Conservation (phyloP, 768 basidiomycete species). For the Collybia mongolica region DNA sequence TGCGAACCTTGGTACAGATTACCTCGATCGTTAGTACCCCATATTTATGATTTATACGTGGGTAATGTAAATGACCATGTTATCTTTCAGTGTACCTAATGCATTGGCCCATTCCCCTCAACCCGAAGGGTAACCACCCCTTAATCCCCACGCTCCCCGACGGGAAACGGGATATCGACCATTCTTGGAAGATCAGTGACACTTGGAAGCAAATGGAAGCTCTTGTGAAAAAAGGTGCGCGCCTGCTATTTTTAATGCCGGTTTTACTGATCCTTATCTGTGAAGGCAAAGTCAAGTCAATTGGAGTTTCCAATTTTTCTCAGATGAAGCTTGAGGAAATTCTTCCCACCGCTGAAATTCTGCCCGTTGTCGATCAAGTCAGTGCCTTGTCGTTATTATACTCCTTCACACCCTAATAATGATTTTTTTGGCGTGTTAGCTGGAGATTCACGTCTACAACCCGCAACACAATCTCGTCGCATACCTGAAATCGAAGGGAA, state of each 20-base stretch:
- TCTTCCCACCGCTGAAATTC: slow-evolving; percentile 60
- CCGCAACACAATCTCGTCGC: slow-evolving; percentile 67
- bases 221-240: slow-evolving; percentile 57
- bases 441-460: slow-evolving; percentile 75
- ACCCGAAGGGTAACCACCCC: slow-evolving; percentile 65
- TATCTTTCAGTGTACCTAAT: slow-evolving; percentile 54
- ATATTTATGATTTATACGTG: slow-evolving; percentile 13
- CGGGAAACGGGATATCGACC: slow-evolving; percentile 66
- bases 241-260: not conserved
- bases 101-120: slow-evolving; percentile 82
- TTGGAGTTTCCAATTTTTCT: slow-evolving; percentile 80
- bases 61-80: slow-evolving; percentile 8
- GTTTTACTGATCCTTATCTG: slow-evolving; percentile 7
- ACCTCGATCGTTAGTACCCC: slow-evolving; percentile 68
- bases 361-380: slow-evolving; percentile 76
- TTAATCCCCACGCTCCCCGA: slow-evolving; percentile 57
- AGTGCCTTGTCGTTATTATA: not conserved
- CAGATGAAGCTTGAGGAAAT: slow-evolving; percentile 67
- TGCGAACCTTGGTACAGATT: slow-evolving; percentile 76
- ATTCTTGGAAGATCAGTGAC: slow-evolving; percentile 62
- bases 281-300: slow-evolving; percentile 61
- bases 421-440: slow-evolving; percentile 28
- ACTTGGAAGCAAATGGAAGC: slow-evolving; percentile 89
- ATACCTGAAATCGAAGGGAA: slow-evolving; percentile 64
- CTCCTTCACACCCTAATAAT: too few relatives aligned